A percentile compares a stretch with the other conserved stretches of the same genome.
phyloP scores from a whole-genome alignment of 192 early-diverging fungal species.

The Gigaspora rosea region DNA sequence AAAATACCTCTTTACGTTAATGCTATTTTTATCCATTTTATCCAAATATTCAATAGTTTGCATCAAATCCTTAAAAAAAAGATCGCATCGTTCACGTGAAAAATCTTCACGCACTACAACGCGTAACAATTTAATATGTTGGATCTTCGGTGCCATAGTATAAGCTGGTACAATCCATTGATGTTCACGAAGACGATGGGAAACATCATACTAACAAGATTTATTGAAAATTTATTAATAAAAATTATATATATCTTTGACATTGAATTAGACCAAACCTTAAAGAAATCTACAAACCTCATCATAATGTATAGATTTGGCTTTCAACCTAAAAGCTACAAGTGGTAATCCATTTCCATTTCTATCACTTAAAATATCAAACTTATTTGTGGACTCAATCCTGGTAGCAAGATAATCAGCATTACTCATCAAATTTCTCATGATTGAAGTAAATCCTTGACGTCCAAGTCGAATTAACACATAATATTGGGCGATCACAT shows the following conservation, averaged over 20 bases:
- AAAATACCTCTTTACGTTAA: neutral
- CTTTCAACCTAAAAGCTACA: conserved; percentile 59
- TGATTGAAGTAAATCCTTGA: conserved; percentile 68
- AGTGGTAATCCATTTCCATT: conserved; percentile 56
- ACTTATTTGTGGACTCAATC: conserved; percentile 60
- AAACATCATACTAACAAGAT: conserved; percentile 53
- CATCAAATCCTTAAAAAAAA: neutral
- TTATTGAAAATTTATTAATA: neutral
- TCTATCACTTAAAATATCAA: conserved; percentile 55
- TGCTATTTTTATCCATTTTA: neutral
- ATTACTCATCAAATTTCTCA: conserved; percentile 57
- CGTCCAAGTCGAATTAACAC: conserved; percentile 72
- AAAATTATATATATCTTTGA: neutral
- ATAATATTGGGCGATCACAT: conserved; percentile 85
- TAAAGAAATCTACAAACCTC: conserved; percentile 32
- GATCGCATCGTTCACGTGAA: conserved; percentile 2
- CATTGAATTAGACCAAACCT: neutral
- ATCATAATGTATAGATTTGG: conserved; percentile 35
- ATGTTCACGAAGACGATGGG: conserved; percentile 60
- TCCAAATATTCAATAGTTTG: neutral
- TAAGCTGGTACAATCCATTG: conserved; percentile 83
- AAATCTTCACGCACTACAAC: conserved; percentile 59
- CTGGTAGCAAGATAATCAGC: conserved; percentile 57
- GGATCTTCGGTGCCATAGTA: conserved; percentile 57
- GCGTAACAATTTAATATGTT: conserved; percentile 58